A percentile compares a stretch with the other conserved stretches of the same genome.
Conservation (phyloP, 2,329 filamentous ascomycete genomes). For the Neonectria coccinea region DNA sequence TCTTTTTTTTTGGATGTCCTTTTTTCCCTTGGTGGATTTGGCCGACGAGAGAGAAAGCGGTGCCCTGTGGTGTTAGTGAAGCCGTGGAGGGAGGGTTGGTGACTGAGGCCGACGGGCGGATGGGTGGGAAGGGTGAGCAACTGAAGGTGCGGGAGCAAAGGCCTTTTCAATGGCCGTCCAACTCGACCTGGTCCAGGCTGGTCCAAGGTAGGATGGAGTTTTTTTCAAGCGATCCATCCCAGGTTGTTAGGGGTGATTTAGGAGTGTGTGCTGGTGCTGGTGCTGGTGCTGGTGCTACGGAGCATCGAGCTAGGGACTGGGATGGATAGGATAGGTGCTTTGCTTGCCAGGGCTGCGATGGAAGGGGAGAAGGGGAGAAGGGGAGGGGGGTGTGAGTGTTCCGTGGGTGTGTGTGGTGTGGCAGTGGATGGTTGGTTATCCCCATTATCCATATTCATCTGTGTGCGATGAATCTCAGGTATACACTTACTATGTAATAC, state of each 20-base stretch:
- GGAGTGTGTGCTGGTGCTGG: constrained; percentile 24
- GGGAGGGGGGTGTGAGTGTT: neutral
- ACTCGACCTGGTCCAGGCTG: constrained; percentile 40
- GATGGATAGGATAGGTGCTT: neutral
- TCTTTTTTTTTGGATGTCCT: constrained; percentile 3
- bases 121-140: constrained; percentile 47
- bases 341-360: neutral
- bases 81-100: constrained; percentile 16
- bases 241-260: constrained; percentile 53
- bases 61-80: constrained; percentile 22
- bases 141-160: constrained; percentile 51
- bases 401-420: neutral
- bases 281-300: constrained; percentile 26
- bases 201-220: constrained; percentile 43
- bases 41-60: constrained; percentile 21
- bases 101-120: constrained; percentile 42
- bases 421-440: neutral
- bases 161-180: constrained; percentile 56
- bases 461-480: too few relatives aligned
- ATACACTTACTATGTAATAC: too few relatives aligned
- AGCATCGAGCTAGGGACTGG: constrained; percentile 16
- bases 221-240: constrained; percentile 47
- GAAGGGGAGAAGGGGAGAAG: neutral
- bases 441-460: neutral
- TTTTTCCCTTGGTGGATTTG: constrained; percentile 20